These are phyloP conservation scores for Begonia peltatifolia DNA, from an alignment of 306 rosid species.

Conservation along the genomic window DNA sequence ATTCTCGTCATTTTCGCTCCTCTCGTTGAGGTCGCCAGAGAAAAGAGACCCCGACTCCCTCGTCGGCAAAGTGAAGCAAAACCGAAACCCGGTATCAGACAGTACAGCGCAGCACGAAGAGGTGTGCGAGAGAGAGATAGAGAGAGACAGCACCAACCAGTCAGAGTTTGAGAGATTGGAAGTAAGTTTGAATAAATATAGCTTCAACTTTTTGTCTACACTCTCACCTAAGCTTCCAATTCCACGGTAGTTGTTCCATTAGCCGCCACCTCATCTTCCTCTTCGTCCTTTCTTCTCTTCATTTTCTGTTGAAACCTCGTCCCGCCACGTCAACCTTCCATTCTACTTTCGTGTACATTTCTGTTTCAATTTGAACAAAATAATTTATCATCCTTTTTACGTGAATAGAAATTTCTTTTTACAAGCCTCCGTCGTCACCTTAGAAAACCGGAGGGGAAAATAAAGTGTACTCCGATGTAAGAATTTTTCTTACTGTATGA, in stretches of 20 bases:
- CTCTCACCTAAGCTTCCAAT: slow-evolving; percentile 19
- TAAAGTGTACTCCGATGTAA: too few relatives aligned
- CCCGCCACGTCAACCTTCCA: too few relatives aligned
- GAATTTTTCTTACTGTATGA: too few relatives aligned
- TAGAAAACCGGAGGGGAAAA: too few relatives aligned
- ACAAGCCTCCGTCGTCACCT: too few relatives aligned
- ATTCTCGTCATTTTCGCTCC: slow-evolving; percentile 25
- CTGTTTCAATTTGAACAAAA: too few relatives aligned
- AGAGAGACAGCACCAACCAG: slow-evolving; percentile 8
- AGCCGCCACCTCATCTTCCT: not conserved
- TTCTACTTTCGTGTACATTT: too few relatives aligned
- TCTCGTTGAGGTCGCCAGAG: not conserved
- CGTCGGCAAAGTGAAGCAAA: slow-evolving; percentile 1
- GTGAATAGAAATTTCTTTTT: too few relatives aligned
- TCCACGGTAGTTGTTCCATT: not conserved
- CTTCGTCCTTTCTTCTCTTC: not conserved
- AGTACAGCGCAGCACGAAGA: not conserved
- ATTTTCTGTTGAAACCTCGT: not conserved
- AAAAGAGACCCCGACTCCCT: slow-evolving; percentile 1
- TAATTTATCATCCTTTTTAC: too few relatives aligned
- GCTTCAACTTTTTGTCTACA: not conserved
- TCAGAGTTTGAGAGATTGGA: slow-evolving; percentile 6
- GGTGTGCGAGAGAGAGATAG: not conserved
- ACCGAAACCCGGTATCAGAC: slow-evolving; percentile 4
- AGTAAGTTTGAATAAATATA: not conserved